Base-by-base conservation (phyloP, 2,329 filamentous ascomycete species). In the Clarireedia sp. region DNA sequence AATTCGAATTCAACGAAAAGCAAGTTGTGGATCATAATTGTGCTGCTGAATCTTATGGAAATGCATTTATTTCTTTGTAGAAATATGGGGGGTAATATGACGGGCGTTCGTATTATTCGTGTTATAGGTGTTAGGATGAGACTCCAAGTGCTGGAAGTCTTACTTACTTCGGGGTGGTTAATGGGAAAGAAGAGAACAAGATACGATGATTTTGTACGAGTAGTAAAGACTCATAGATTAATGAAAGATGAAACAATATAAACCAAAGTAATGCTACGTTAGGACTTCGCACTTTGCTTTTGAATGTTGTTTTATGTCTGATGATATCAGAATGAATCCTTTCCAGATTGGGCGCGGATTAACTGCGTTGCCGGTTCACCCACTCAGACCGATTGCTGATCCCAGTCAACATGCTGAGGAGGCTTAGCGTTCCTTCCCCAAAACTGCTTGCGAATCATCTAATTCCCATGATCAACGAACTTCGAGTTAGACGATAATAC, bases 91-190 rank as follows among this genome's bases (percentile, higher is more conserved):
- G 16, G 16, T 36, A 17, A 8, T 33, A 19, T n/a, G 29, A 48
- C 26, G 7, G n/a, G 46, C n/a, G 33, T 36, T 19, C n/a, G 10
- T 9, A 14, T 16, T 6, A n/a, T 36, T 19, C n/a, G 10, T 9
- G 23, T 16, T 6, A n/a, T 40, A 16, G 45, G 24, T 3, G 9
- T 24, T 17, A 33, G 23, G 29, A n/a, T 23, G 33, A 23, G 29
- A n/a, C 57, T 61, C 66, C 66, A 67, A 67, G 66, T 62, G 65
- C 65, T 67, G 65, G 64, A 56, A 57, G 62, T 60, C 62, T 47
- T 43, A 24, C 9, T 37, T 21, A 36, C 10, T 33, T 33, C 10
- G 10, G 29, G 10, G 19, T 36, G 6, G 19, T 41, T 54, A 23
- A 36, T 36, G 6, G 19, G 16, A 26, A n/a, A 17, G n/a, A 45